A percentile compares a stretch with the other conserved stretches of the same genome.
Conservation (phyloP, 192 early-diverging fungal genomes). For the Pilobolus umbonatus region DNA sequence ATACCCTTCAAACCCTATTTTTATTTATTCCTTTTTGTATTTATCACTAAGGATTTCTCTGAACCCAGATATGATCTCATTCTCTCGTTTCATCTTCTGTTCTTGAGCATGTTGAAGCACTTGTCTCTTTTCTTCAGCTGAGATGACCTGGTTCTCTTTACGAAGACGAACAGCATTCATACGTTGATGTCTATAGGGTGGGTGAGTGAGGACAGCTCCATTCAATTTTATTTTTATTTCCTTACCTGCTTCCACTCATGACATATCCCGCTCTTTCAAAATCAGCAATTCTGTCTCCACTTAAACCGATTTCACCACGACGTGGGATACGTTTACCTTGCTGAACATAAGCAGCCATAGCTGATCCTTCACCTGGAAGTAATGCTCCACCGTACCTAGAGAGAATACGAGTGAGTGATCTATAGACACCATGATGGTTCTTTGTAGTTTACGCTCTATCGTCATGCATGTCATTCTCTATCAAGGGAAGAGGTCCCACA, state of each 20-base stretch:
- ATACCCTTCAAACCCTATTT: background rate
- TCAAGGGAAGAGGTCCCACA: slow-evolving; percentile 65
- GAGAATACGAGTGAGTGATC: slow-evolving; percentile 17
- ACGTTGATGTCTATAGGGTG: slow-evolving; percentile 59
- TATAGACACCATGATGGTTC: slow-evolving; percentile 20
- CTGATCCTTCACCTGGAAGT: slow-evolving; percentile 86
- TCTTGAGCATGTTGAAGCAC: slow-evolving; percentile 85
- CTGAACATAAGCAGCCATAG: slow-evolving; percentile 86
- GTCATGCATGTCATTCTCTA: slow-evolving; percentile 54
- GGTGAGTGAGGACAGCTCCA: background rate
- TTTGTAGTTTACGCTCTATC: slow-evolving; percentile 49
- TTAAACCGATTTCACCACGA: slow-evolving; percentile 94
- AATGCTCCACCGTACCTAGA: slow-evolving; percentile 73
- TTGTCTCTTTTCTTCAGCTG: slow-evolving; percentile 88
- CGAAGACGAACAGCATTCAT: slow-evolving; percentile 95
- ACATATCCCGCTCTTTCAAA: slow-evolving; percentile 90
- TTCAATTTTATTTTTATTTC: background rate
- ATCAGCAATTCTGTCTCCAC: slow-evolving; percentile 75
- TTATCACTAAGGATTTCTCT: slow-evolving; percentile 77
- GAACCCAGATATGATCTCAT: slow-evolving; percentile 87
- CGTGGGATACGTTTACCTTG: slow-evolving; percentile 93
- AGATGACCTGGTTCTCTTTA: slow-evolving; percentile 96
- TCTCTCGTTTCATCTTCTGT: slow-evolving; percentile 85
- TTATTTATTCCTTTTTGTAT: slow-evolving; percentile 27
- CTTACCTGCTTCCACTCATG: slow-evolving; percentile 88